Percentiles rank a stretch among this genome's conserved stretches.
Conservation (phyloP, 225 moss, liverwort and hornwort species). For the Pseudoscleropodium purum region DNA sequence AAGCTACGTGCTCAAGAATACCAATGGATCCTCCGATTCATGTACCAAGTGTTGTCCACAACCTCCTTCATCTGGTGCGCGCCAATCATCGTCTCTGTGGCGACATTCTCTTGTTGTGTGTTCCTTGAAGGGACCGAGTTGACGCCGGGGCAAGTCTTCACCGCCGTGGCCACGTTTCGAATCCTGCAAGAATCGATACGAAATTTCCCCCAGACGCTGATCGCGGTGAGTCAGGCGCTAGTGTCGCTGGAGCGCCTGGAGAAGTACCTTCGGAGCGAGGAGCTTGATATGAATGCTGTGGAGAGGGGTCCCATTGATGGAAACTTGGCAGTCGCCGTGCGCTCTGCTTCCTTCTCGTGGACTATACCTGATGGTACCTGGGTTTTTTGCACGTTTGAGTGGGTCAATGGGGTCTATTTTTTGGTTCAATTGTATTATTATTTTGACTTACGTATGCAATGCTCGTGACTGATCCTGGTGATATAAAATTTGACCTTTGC, state of each 20-base stretch:
- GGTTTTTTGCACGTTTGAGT: not conserved
- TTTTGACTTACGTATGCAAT: not conserved
- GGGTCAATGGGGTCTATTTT: not conserved
- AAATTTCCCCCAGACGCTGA: conserved; percentile 48
- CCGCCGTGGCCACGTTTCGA: conserved; percentile 73
- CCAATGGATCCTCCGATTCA: conserved; percentile 31
- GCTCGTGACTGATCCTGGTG: not conserved
- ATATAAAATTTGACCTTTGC: not conserved
- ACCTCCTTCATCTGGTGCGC: conserved; percentile 58
- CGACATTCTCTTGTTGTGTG: conserved; percentile 55
- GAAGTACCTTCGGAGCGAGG: conserved; percentile 50
- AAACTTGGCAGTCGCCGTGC: conserved; percentile 27
- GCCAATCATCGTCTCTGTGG: conserved; percentile 56
- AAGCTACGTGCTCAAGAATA: conserved; percentile 34
- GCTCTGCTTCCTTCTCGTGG: conserved; percentile 61
- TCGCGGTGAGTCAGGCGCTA: conserved; percentile 43
- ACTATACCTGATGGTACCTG: conserved; percentile 2
- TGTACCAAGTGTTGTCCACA: conserved; percentile 23
- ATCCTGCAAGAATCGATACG: conserved; percentile 72
- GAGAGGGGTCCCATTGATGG: conserved; percentile 6
- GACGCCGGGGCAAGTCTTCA: conserved; percentile 63
- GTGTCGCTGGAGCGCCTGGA: conserved; percentile 61
- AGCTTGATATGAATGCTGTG: conserved; percentile 53
- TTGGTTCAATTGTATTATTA: not conserved
- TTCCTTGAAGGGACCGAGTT: conserved; percentile 26